phyloP scores from a whole-genome alignment of 2,329 filamentous ascomycete genomes.

The Calonectria hawksworthii region DNA sequence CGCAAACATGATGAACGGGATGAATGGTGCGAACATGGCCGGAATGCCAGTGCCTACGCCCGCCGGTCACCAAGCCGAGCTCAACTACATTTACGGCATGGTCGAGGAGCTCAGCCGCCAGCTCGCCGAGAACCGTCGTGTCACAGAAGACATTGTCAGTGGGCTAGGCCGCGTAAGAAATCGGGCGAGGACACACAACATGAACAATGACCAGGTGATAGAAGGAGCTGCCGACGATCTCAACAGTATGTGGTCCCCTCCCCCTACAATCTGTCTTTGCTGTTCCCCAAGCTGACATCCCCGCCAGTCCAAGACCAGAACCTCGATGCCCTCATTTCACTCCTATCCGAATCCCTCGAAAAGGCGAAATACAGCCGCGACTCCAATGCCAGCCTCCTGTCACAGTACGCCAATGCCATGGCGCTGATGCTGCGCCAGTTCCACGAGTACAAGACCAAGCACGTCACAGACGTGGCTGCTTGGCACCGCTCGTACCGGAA shows the following conservation, averaged over 20 bases:
- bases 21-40: conserved; percentile 63
- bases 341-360: conserved; percentile 73
- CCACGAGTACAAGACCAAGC: conserved; percentile 75
- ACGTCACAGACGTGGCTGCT: conserved; percentile 71
- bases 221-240: conserved; percentile 68
- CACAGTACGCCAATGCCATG: conserved; percentile 70
- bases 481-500: conserved; percentile 77
- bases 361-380: conserved; percentile 72
- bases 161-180: conserved; percentile 73
- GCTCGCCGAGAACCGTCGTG: conserved; percentile 71
- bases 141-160: conserved; percentile 75
- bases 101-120: conserved; percentile 76
- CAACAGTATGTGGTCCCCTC: conserved; percentile 59
- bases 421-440: conserved; percentile 73
- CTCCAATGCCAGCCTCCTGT: conserved; percentile 70
- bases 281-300: conserved; percentile 17
- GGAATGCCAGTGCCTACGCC: conserved; percentile 70
- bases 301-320: conserved; percentile 69
- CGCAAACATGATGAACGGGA: conserved; percentile 61
- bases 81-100: conserved; percentile 78
- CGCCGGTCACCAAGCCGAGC: conserved; percentile 77
- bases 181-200: conserved; percentile 64
- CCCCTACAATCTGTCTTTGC: neutral
- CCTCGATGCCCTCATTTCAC: conserved; percentile 72
- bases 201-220: conserved; percentile 72